A percentile compares a stretch with the other conserved stretches of the same genome.
Evolutionary conservation across 306 rosid genomes (phyloP).

Genomic region (Mimosa pudica): DNA sequence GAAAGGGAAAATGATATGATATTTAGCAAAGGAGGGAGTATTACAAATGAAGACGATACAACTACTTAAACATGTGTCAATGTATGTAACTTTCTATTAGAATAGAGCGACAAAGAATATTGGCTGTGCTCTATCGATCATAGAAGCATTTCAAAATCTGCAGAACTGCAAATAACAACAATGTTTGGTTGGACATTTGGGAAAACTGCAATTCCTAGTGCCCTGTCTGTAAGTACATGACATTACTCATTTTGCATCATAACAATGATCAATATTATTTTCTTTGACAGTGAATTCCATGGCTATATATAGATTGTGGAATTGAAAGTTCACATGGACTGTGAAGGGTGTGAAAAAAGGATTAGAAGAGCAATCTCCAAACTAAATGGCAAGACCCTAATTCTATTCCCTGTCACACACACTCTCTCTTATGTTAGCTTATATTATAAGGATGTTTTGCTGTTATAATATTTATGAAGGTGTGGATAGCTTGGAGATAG

Average conservation of each 20-base stretch:
- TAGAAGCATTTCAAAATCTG: slow-evolving; percentile 11
- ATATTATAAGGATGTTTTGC: too few relatives aligned
- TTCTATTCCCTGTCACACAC: background rate
- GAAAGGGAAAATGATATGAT: too few relatives aligned
- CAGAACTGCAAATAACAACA: slow-evolving; percentile 24
- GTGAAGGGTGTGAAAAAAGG: slow-evolving; percentile 79
- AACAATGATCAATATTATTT: background rate
- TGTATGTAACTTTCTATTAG: background rate
- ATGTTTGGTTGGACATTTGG: slow-evolving; percentile 58
- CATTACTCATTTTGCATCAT: background rate
- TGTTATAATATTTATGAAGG: slow-evolving; percentile 42
- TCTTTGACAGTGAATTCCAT: background rate
- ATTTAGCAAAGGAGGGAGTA: too few relatives aligned
- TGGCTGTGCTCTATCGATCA: background rate
- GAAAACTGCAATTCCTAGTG: slow-evolving; percentile 44
- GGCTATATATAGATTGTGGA: slow-evolving; percentile 61
- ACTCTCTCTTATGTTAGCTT: background rate
- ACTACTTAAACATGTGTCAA: background rate
- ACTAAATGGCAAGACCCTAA: slow-evolving; percentile 51
- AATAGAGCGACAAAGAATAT: background rate
- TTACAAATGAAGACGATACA: background rate
- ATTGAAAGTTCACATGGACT: slow-evolving; percentile 85
- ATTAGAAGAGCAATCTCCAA: slow-evolving; percentile 70
- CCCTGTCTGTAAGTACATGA: slow-evolving; percentile 58
- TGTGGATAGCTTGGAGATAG: slow-evolving; percentile 71